Percentiles rank a stretch among this genome's conserved stretches.
Evolutionary conservation across 2,329 filamentous ascomycete species (phyloP).

Genomic region (Aspergillus sp.): DNA sequence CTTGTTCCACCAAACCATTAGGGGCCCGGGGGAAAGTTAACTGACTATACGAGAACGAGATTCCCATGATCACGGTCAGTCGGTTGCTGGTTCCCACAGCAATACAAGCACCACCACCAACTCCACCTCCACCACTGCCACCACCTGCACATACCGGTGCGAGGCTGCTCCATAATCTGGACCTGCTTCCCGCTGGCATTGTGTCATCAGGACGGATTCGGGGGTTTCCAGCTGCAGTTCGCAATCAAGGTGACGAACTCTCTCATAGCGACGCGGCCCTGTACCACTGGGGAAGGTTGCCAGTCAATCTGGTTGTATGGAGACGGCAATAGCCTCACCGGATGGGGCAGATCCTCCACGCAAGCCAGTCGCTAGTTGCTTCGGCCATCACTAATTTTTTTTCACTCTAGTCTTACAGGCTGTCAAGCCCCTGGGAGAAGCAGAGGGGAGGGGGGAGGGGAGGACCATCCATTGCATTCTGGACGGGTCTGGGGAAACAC

Average conservation of each 20-base stretch:
- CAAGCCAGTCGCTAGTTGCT: background rate
- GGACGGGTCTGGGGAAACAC: slow-evolving; percentile 15
- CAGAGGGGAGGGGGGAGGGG: too few relatives aligned
- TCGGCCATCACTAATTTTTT: background rate
- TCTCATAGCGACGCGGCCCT: slow-evolving; percentile 1
- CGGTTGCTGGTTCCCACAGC: background rate
- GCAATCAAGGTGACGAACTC: slow-evolving; percentile 8
- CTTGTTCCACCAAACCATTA: background rate
- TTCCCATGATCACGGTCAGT: slow-evolving; percentile 4
- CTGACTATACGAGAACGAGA: slow-evolving; percentile 1
- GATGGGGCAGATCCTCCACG: background rate
- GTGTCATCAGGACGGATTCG: slow-evolving; percentile 5
- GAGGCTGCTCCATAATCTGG: background rate
- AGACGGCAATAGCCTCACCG: background rate
- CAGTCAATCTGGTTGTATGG: background rate
- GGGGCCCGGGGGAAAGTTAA: background rate
- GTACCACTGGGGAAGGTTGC: background rate
- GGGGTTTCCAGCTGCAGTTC: slow-evolving; percentile 12
- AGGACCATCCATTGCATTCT: slow-evolving; percentile 7
- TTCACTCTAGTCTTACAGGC: background rate
- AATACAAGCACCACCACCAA: background rate
- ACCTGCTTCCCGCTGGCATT: background rate
- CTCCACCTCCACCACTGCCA: too few relatives aligned
- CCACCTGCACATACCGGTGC: background rate
- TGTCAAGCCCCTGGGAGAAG: background rate